phyloP scores from a whole-genome alignment of 371 early-diverging fungal species.

The Apophysomyces sp. region DNA sequence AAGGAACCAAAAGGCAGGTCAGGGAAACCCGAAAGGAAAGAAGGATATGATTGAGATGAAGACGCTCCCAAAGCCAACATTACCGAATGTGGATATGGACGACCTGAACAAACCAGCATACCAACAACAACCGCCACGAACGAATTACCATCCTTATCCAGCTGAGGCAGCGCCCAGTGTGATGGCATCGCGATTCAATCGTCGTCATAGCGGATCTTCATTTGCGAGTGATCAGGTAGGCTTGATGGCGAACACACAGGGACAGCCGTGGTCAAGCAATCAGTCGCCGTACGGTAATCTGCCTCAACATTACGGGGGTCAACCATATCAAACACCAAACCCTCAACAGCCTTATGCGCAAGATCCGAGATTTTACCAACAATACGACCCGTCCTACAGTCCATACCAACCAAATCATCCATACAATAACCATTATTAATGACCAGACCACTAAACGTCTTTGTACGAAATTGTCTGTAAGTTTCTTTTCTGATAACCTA shows the following conservation, averaged over 20 bases:
- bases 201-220: conserved; percentile 9
- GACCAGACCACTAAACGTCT: background rate
- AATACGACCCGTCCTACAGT: background rate
- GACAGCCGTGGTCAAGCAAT: conserved; percentile 4
- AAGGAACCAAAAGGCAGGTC: background rate
- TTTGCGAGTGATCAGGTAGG: conserved; percentile 8
- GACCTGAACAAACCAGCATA: background rate
- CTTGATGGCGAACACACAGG: conserved; percentile 4
- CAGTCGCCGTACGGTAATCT: background rate
- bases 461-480: background rate
- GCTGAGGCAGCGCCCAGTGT: conserved; percentile 1
- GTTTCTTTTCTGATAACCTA: background rate
- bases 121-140: background rate
- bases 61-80: conserved; percentile 6
- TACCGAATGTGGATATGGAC: conserved; percentile 11
- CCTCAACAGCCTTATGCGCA: background rate
- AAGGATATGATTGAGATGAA: conserved; percentile 6
- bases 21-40: background rate
- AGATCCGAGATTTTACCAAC: background rate
- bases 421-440: background rate
- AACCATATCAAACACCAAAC: background rate
- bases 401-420: background rate
- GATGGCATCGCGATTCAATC: background rate
- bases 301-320: background rate
- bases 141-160: background rate